Conservation (phyloP, 192 early-diverging fungal genomes). For the Mortierella alpina region DNA sequence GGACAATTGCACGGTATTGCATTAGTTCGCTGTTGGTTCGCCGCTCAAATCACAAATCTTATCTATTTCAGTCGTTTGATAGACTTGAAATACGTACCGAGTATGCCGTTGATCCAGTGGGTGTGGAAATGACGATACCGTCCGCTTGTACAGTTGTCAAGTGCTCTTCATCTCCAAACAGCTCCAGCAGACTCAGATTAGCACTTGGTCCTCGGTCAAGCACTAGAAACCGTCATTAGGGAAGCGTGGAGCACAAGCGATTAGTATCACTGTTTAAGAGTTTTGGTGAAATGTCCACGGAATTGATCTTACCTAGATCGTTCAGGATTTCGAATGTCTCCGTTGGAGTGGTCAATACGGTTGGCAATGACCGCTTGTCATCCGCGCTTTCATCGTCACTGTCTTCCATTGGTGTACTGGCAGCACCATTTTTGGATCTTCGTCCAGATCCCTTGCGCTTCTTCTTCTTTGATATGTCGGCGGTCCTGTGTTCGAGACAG, state of each 20-base stretch:
- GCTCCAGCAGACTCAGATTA: constrained; percentile 88
- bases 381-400: constrained; percentile 46
- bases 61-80: too few relatives aligned
- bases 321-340: constrained; percentile 94
- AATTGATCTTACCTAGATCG: constrained; percentile 67
- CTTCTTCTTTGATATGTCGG: constrained; percentile 49
- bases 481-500: constrained; percentile 43
- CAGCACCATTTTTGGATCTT: constrained; percentile 18
- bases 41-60: too few relatives aligned
- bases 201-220: constrained; percentile 95
- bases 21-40: background rate
- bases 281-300: too few relatives aligned
- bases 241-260: background rate
- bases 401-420: constrained; percentile 9
- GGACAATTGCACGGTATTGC: background rate
- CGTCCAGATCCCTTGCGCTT: constrained; percentile 52
- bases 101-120: constrained; percentile 93
- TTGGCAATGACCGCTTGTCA: constrained; percentile 58
- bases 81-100: constrained; percentile 57
- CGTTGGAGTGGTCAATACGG: constrained; percentile 68
- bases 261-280: background rate
- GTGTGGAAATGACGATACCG: constrained; percentile 93
- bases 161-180: constrained; percentile 89
- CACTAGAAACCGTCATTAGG: constrained; percentile 51
- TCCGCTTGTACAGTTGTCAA: constrained; percentile 97